Evolutionary conservation across 192 early-diverging fungal genomes (phyloP).

Genomic region (Podochytrium sp.): DNA sequence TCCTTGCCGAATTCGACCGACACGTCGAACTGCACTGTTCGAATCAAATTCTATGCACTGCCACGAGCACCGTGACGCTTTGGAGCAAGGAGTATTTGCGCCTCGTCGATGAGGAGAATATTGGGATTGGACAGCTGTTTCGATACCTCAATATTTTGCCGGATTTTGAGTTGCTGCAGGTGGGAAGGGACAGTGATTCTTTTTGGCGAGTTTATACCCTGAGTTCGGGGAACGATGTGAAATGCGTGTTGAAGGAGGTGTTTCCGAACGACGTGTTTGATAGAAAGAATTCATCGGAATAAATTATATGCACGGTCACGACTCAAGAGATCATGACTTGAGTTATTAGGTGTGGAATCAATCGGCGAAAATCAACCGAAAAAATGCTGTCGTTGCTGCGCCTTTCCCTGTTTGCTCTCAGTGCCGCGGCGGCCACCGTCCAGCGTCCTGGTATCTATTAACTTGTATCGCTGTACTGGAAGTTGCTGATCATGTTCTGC

Average conservation of each 20-base stretch:
- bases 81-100: conserved; percentile 33
- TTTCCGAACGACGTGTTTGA: conserved; percentile 43
- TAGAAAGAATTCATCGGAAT: too few species aligned
- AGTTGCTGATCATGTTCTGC: too few species aligned
- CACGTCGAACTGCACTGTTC: conserved; percentile 40
- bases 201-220: conserved; percentile 47
- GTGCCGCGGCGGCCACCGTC: too few species aligned
- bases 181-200: conserved; percentile 3
- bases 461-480: too few species aligned
- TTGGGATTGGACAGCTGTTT: conserved; percentile 62
- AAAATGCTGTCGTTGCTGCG: too few species aligned
- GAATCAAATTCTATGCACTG: conserved; percentile 43
- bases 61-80: conserved; percentile 44
- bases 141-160: conserved; percentile 54
- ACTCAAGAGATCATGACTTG: too few species aligned
- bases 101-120: conserved; percentile 40
- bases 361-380: too few species aligned
- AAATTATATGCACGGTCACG: too few species aligned
- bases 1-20: conserved; percentile 40
- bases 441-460: too few species aligned
- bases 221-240: conserved; percentile 22
- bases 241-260: conserved; percentile 40
- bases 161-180: conserved; percentile 45
- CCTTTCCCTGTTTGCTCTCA: too few species aligned
- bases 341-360: too few species aligned